Evolutionary conservation across 768 basidiomycete genomes (phyloP).

Genomic region (Coprinopsis marcescibilis): DNA sequence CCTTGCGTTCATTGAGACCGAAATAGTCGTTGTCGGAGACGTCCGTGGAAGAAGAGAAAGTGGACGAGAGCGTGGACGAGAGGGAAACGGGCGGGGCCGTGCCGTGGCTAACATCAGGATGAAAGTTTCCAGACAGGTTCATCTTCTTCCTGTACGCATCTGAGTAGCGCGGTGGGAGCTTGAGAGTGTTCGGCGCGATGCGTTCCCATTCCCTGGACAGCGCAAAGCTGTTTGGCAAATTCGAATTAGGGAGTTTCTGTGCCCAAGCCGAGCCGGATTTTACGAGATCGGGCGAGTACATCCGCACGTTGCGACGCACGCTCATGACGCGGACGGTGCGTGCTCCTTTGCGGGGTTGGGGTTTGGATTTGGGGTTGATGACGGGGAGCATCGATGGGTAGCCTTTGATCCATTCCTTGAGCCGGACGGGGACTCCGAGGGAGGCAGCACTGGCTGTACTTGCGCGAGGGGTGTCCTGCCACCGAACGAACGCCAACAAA

Average conservation of each 20-base stretch:
- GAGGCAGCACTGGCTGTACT: constrained; percentile 44
- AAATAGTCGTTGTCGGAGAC: constrained; percentile 31
- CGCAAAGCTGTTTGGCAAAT: constrained; percentile 39
- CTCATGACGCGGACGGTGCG: constrained; percentile 72
- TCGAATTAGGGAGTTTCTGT: constrained; percentile 20
- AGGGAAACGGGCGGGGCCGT: constrained; percentile 37
- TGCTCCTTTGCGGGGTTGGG: constrained; percentile 69
- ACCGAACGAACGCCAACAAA: constrained; percentile 84
- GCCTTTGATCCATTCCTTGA: constrained; percentile 87
- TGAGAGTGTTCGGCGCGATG: constrained; percentile 57
- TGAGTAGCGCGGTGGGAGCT: constrained; percentile 61
- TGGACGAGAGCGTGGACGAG: constrained; percentile 18
- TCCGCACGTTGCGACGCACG: constrained; percentile 75
- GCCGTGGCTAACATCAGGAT: constrained; percentile 43
- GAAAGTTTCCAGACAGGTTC: constrained; percentile 55
- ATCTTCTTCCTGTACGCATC: constrained; percentile 74
- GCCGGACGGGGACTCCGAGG: constrained; percentile 73
- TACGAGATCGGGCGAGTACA: constrained; percentile 85
- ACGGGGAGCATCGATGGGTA: constrained; percentile 78
- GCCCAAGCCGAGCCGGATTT: constrained; percentile 52
- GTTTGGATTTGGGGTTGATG: constrained; percentile 45
- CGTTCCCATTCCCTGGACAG: constrained; percentile 73
- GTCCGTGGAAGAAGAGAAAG: constrained; percentile 17
- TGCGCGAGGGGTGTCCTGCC: constrained; percentile 56
- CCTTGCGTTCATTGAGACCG: constrained; percentile 36